A percentile compares a stretch with the other conserved stretches of the same genome.
phyloP scores from a whole-genome alignment of 768 basidiomycete genomes.

The Trametes coccinea region DNA sequence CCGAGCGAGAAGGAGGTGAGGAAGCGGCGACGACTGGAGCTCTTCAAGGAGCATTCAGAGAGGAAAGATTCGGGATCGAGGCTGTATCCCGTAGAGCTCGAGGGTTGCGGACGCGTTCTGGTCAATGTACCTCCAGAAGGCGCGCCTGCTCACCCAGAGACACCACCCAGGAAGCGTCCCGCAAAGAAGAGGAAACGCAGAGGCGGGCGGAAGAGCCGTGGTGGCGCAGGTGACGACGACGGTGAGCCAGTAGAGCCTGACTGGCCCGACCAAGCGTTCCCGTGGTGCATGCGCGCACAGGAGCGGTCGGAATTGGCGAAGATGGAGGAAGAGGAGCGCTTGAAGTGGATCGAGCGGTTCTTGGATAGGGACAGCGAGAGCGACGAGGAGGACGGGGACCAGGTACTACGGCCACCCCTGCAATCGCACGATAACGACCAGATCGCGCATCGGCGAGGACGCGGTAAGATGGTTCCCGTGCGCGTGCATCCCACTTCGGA shows the following conservation, averaged over 20 bases:
- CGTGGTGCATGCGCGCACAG: constrained; percentile 68
- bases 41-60: constrained; percentile 52
- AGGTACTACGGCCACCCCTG: constrained; percentile 35
- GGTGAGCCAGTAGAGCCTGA: constrained; percentile 51
- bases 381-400: constrained; percentile 40
- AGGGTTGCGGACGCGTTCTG: constrained; percentile 72
- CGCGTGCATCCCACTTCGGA: constrained; percentile 40
- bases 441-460: constrained; percentile 41
- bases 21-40: constrained; percentile 68
- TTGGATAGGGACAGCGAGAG: constrained; percentile 71
- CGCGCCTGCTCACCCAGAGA: constrained; percentile 31
- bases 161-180: constrained; percentile 39
- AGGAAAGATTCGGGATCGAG: constrained; percentile 37
- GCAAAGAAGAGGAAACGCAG: constrained; percentile 47
- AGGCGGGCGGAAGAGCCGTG: constrained; percentile 16
- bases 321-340: constrained; percentile 57
- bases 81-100: constrained; percentile 63
- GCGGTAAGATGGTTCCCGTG: constrained; percentile 64
- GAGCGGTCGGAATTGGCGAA: constrained; percentile 53
- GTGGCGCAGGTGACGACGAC: constrained; percentile 27
- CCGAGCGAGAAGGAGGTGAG: constrained; percentile 57
- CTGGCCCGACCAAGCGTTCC: constrained; percentile 80
- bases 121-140: constrained; percentile 54
- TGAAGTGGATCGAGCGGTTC: constrained; percentile 69
- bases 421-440: constrained; percentile 29